Conservation (phyloP, 208 protist species). For the Cochliopodium minus region DNA sequence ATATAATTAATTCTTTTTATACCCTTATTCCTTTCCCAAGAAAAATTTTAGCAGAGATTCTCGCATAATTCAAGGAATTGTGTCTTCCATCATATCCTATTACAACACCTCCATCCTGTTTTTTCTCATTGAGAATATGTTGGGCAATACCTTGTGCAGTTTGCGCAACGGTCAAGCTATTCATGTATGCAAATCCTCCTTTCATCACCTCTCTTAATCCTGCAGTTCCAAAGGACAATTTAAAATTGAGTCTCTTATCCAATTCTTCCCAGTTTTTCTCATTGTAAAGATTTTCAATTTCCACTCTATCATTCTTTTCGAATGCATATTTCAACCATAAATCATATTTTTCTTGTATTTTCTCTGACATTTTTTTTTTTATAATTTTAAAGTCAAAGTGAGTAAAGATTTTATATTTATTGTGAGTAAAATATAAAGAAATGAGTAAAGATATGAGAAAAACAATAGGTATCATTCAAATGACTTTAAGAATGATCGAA, state of each 20-base stretch:
- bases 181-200: slow-evolving; percentile 76
- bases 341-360: too few species aligned
- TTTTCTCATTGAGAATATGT: slow-evolving; percentile 23
- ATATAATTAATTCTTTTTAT: too few species aligned
- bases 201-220: slow-evolving; percentile 74
- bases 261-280: slow-evolving; percentile 15
- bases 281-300: background rate
- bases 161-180: slow-evolving; percentile 81
- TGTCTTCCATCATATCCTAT: slow-evolving; percentile 85
- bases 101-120: slow-evolving; percentile 41
- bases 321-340: too few species aligned
- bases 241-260: slow-evolving; percentile 38
- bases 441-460: too few species aligned
- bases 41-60: slow-evolving; percentile 60
- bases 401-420: too few species aligned
- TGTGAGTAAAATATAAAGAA: too few species aligned
- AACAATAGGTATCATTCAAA: too few species aligned
- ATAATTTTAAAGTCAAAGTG: too few species aligned
- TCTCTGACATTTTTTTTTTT: too few species aligned
- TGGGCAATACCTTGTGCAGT: slow-evolving; percentile 59
- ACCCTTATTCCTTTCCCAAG: slow-evolving; percentile 43
- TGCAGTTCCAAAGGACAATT: slow-evolving; percentile 81
- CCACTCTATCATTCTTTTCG: too few species aligned
- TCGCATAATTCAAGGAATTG: slow-evolving; percentile 63
- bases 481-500: too few species aligned